Evolutionary conservation across 2,329 filamentous ascomycete species (phyloP).

Genomic region (Immersiporthe knoxdaviesiana): DNA sequence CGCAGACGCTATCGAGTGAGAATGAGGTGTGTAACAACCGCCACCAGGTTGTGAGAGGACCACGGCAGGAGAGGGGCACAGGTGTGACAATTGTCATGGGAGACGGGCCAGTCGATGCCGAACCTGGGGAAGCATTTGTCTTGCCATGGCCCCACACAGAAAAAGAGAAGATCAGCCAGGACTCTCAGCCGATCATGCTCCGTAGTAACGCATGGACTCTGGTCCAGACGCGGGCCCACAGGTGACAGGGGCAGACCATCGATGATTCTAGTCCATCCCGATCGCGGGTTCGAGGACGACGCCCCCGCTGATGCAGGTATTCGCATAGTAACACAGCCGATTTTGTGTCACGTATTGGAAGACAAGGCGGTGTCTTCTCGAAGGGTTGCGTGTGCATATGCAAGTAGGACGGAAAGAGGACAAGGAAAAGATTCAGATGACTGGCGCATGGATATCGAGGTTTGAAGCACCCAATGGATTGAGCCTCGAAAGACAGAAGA

Average conservation of each 20-base stretch:
- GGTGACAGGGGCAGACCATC: background rate
- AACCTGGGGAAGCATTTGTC: background rate
- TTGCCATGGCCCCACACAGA: background rate
- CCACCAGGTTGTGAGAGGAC: background rate
- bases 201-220: background rate
- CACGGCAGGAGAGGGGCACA: background rate
- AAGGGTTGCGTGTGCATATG: background rate
- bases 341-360: background rate
- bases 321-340: background rate
- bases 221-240: constrained; percentile 4
- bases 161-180: background rate
- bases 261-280: background rate
- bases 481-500: background rate
- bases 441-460: background rate
- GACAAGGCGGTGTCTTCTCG: background rate
- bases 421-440: background rate
- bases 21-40: background rate
- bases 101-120: background rate
- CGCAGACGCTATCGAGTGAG: background rate
- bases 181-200: constrained; percentile 4
- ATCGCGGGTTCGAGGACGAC: background rate
- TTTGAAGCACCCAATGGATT: background rate
- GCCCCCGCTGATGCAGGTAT: background rate
- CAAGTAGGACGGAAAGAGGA: background rate
- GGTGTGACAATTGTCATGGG: background rate